A percentile compares a stretch with the other conserved stretches of the same genome.
Conservation (phyloP, 2,329 filamentous ascomycete genomes). For the Penicillium hordei region DNA sequence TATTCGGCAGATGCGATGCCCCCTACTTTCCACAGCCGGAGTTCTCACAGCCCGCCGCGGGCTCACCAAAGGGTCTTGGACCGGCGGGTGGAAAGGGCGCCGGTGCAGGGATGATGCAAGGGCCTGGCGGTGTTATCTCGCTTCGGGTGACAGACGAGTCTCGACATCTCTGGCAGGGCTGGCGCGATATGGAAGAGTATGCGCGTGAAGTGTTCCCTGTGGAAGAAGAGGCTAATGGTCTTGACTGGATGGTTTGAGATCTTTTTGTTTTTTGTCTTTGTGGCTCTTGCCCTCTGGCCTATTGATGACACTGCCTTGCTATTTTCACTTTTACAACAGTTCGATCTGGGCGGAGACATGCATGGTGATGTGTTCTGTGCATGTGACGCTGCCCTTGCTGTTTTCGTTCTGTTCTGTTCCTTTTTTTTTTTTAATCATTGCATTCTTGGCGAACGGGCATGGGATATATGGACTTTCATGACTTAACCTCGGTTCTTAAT, state of each 20-base stretch:
- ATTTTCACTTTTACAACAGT: slow-evolving; percentile 16
- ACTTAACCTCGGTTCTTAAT: slow-evolving; percentile 17
- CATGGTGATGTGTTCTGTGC: slow-evolving; percentile 30
- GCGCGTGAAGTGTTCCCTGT: slow-evolving; percentile 90
- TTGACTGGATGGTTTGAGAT: slow-evolving; percentile 76
- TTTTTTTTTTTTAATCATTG: slow-evolving; percentile 27
- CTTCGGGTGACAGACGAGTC: slow-evolving; percentile 72
- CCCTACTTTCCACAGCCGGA: slow-evolving; percentile 65
- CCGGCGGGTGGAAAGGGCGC: slow-evolving; percentile 42
- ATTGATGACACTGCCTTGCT: slow-evolving; percentile 7
- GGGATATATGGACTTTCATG: slow-evolving; percentile 26
- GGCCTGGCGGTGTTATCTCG: slow-evolving; percentile 58
- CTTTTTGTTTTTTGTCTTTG: neutral
- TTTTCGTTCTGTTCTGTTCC: slow-evolving; percentile 11
- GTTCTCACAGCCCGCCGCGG: slow-evolving; percentile 43
- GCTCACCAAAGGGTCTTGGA: slow-evolving; percentile 40
- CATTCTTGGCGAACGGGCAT: slow-evolving; percentile 32
- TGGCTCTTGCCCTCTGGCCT: neutral
- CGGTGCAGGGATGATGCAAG: slow-evolving; percentile 49
- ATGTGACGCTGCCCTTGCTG: slow-evolving; percentile 17
- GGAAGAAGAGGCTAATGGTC: slow-evolving; percentile 89
- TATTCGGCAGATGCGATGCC: slow-evolving; percentile 59
- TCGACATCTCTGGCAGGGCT: slow-evolving; percentile 84
- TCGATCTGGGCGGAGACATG: slow-evolving; percentile 23
- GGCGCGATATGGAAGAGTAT: slow-evolving; percentile 88